These are phyloP conservation scores for Neoarthrinium moseri DNA, from an alignment of 2,329 filamentous ascomycete genomes.

Conservation along the genomic window DNA sequence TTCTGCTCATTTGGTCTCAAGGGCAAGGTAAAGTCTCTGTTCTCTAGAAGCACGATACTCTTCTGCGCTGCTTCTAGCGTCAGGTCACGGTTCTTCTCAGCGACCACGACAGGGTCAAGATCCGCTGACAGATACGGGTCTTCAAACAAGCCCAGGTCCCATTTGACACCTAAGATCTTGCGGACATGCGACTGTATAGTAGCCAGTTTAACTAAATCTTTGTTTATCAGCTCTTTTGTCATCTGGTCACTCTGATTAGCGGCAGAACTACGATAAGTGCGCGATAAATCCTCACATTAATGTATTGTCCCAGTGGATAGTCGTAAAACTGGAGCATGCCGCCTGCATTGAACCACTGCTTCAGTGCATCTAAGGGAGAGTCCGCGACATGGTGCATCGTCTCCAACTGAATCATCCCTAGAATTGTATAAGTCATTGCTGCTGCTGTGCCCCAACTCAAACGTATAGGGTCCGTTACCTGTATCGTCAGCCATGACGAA, in stretches of 20 bases:
- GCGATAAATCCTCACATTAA: slow-evolving; percentile 23
- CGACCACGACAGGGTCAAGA: slow-evolving; percentile 32
- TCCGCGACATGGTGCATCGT: slow-evolving; percentile 34
- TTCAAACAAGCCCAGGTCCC: slow-evolving; percentile 40
- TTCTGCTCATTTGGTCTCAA: slow-evolving; percentile 25
- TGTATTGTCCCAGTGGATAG: slow-evolving; percentile 35
- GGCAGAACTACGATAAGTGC: neutral
- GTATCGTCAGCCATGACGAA: slow-evolving; percentile 42
- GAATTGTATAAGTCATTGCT: slow-evolving; percentile 11
- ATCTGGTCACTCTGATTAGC: neutral
- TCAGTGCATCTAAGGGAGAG: slow-evolving; percentile 36
- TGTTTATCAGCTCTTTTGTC: slow-evolving; percentile 15
- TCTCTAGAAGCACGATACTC: slow-evolving; percentile 41
- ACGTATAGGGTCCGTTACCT: no score
- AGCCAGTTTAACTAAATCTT: slow-evolving; percentile 23
- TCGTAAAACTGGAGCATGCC: slow-evolving; percentile 46
- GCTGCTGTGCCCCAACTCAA: no score
- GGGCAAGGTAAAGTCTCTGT: slow-evolving; percentile 37
- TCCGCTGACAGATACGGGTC: slow-evolving; percentile 33
- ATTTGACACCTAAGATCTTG: slow-evolving; percentile 38
- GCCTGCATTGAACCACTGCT: slow-evolving; percentile 42
- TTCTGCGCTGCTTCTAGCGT: slow-evolving; percentile 41
- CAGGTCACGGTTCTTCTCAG: slow-evolving; percentile 30
- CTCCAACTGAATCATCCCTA: slow-evolving; percentile 31
- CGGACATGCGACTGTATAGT: slow-evolving; percentile 34